These are phyloP conservation scores for Rhodotorula paludigena DNA, from an alignment of 768 basidiomycete genomes.

Conservation along the genomic window DNA sequence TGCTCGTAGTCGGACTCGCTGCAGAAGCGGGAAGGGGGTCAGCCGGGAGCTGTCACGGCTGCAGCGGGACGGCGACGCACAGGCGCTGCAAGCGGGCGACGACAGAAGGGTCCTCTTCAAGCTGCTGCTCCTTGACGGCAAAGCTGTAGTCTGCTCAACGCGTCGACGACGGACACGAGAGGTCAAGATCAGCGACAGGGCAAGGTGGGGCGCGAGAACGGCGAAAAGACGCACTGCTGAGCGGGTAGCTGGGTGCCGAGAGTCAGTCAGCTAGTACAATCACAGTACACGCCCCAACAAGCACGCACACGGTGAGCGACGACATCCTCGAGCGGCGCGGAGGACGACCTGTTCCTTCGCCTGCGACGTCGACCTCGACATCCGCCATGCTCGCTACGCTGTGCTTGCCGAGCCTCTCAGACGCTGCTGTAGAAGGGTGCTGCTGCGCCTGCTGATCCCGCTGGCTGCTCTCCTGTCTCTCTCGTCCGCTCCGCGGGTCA, in stretches of 20 bases:
- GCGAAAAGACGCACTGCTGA: conserved; percentile 23
- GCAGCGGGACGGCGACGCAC: not conserved
- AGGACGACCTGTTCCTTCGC: not conserved
- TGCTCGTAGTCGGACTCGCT: conserved; percentile 90
- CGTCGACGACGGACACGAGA: conserved; percentile 54
- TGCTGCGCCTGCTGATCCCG: too few relatives aligned
- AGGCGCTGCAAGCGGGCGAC: conserved; percentile 87
- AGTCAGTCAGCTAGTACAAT: not conserved
- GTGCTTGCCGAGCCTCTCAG: not conserved
- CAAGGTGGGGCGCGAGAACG: conserved; percentile 50
- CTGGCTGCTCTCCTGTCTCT: too few relatives aligned
- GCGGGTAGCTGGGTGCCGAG: conserved; percentile 22
- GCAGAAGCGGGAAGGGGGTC: not conserved
- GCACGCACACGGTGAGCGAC: conserved; percentile 23
- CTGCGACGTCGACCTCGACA: not conserved
- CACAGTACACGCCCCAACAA: too few relatives aligned
- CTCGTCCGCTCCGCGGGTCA: too few relatives aligned
- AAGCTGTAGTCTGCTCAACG: conserved; percentile 78
- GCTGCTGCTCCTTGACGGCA: conserved; percentile 92
- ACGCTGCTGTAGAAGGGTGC: too few relatives aligned
- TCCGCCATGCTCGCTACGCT: not conserved
- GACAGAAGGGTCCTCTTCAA: conserved; percentile 86
- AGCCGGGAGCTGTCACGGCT: not conserved
- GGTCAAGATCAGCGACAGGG: conserved; percentile 52
- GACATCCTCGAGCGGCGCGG: not conserved